phyloP scores from a whole-genome alignment of 106 monocot genomes.

The Dendrobium officinale region DNA sequence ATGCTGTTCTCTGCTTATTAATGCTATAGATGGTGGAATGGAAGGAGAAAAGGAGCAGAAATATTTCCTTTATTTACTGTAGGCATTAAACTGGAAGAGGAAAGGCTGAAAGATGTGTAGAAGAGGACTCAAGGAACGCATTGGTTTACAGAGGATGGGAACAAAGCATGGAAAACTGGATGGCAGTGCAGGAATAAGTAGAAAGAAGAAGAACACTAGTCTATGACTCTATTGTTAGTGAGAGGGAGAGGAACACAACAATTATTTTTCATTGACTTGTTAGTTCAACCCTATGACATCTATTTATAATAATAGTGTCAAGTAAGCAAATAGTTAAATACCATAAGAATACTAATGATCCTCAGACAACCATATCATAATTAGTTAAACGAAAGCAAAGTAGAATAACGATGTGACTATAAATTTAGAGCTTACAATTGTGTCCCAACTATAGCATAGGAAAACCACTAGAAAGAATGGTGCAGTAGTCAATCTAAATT shows the following conservation, averaged over 20 bases:
- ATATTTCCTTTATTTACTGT: too few species aligned
- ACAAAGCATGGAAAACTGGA: too few species aligned
- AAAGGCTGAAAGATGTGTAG: too few species aligned
- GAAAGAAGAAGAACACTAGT: background rate
- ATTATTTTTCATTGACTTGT: background rate
- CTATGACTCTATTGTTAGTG: background rate
- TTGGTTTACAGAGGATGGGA: too few species aligned
- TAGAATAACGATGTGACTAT: background rate
- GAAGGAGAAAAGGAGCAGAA: too few species aligned
- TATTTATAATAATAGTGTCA: background rate
- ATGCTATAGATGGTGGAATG: too few species aligned
- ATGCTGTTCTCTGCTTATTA: too few species aligned
- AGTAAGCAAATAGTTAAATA: background rate
- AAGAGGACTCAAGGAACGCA: too few species aligned
- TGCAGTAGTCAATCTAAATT: background rate
- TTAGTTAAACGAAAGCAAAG: background rate
- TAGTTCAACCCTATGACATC: background rate
- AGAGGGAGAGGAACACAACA: background rate
- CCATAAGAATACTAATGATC: background rate
- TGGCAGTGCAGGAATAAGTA: too few species aligned
- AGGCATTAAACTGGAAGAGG: too few species aligned
- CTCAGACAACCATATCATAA: background rate
- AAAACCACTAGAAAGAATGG: background rate
- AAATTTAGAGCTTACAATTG: background rate
- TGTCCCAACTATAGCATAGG: background rate